A percentile compares a stretch with the other conserved stretches of the same genome.
phyloP scores from a whole-genome alignment of 1,284 basidiomycete genomes.

The Xerocomus nothofagi region DNA sequence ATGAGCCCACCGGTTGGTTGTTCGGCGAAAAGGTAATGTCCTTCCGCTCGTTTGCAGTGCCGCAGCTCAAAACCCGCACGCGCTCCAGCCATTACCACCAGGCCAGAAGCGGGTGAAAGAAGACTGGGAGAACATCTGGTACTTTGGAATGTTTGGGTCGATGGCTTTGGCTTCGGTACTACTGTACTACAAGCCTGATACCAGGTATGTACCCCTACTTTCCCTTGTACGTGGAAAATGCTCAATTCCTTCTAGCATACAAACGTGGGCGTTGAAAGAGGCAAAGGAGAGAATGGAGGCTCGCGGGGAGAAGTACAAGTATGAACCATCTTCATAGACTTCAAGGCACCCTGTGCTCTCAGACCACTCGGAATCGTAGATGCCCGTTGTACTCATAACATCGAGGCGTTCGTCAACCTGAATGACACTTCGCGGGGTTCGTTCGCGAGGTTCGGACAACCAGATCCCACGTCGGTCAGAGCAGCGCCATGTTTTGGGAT shows the following conservation, averaged over 20 bases:
- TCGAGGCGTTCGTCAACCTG: not conserved
- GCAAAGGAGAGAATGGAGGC: slow-evolving; percentile 88
- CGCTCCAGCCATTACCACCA: slow-evolving; percentile 61
- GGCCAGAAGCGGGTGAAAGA: slow-evolving; percentile 86
- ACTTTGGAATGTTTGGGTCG: slow-evolving; percentile 87
- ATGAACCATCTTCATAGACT: slow-evolving; percentile 50
- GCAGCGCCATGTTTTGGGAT: not conserved
- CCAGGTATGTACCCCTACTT: slow-evolving; percentile 62
- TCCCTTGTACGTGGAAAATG: not conserved
- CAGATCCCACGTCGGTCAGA: not conserved
- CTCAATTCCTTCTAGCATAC: slow-evolving; percentile 55
- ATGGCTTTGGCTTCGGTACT: slow-evolving; percentile 78
- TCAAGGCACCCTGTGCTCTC: slow-evolving; percentile 3
- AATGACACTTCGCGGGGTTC: too few relatives aligned
- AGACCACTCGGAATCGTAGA: slow-evolving; percentile 9
- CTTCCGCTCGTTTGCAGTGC: slow-evolving; percentile 2
- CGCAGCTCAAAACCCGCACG: slow-evolving; percentile 4
- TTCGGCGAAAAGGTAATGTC: slow-evolving; percentile 81
- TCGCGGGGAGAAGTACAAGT: slow-evolving; percentile 82
- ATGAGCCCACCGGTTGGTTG: slow-evolving; percentile 85
- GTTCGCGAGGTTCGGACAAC: not conserved
- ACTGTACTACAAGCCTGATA: slow-evolving; percentile 94
- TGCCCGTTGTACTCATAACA: not conserved
- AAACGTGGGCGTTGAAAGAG: slow-evolving; percentile 87
- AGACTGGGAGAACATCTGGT: slow-evolving; percentile 88